Evolutionary conservation across 1,139 yeast species (phyloP).

Genomic region (Taphrina betulina): DNA sequence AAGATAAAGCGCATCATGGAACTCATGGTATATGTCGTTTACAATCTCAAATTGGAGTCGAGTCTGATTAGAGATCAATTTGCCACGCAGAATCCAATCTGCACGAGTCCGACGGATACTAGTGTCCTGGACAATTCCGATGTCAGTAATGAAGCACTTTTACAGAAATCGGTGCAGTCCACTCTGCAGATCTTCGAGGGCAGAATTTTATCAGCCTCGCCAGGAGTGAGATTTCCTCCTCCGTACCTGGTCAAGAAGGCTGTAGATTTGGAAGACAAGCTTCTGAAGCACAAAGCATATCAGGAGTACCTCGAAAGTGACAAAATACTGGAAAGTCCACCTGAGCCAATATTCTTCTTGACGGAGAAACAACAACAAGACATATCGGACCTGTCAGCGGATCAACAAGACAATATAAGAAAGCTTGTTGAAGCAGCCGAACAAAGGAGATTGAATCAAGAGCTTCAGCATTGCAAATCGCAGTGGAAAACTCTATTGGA

Average conservation of each 20-base stretch:
- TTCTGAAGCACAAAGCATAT: conserved; percentile 37
- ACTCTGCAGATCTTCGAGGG: conserved; percentile 36
- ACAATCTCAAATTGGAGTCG: conserved; percentile 77
- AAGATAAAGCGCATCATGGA: conserved; percentile 77
- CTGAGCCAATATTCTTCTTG: conserved; percentile 15
- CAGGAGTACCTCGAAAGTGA: conserved; percentile 11
- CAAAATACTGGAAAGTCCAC: conserved; percentile 5
- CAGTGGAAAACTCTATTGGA: conserved; percentile 65
- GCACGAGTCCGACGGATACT: background rate
- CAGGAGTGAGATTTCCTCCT: conserved; percentile 65
- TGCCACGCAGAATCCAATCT: conserved; percentile 41
- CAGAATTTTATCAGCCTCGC: conserved; percentile 63
- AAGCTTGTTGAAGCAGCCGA: conserved; percentile 25
- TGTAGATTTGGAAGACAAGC: conserved; percentile 44
- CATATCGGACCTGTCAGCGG: conserved; percentile 17
- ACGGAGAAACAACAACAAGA: conserved; percentile 19
- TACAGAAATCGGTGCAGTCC: conserved; percentile 36
- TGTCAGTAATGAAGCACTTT: conserved; percentile 4
- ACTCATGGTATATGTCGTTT: conserved; percentile 71
- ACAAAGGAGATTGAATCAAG: conserved; percentile 21
- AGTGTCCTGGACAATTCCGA: background rate
- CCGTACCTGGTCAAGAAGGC: conserved; percentile 58
- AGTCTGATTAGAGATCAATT: conserved; percentile 76
- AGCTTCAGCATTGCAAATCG: conserved; percentile 39
- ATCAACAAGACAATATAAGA: conserved; percentile 24